These are phyloP conservation scores for Lichtheimia corymbifera DNA, from an alignment of 371 early-diverging fungal genomes.

Conservation along the genomic window DNA sequence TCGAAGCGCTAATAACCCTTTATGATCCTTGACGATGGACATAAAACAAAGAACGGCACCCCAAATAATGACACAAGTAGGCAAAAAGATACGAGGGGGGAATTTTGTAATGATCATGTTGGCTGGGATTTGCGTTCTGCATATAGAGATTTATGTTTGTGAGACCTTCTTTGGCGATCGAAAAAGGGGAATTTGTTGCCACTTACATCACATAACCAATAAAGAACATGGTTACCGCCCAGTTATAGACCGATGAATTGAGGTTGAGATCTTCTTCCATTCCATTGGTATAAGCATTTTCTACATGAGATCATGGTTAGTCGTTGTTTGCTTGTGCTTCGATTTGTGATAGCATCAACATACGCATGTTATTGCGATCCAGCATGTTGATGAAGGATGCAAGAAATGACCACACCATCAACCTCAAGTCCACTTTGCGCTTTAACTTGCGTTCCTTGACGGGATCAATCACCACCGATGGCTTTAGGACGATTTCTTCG, in stretches of 20 bases:
- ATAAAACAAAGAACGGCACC: slow-evolving; percentile 62
- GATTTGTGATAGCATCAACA: slow-evolving; percentile 4
- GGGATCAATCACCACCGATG: background rate
- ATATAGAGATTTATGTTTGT: background rate
- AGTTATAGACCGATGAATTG: slow-evolving; percentile 50
- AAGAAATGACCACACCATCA: slow-evolving; percentile 68
- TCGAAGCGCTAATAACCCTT: slow-evolving; percentile 57
- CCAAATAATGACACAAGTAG: slow-evolving; percentile 63
- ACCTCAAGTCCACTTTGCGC: slow-evolving; percentile 65
- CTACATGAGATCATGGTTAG: slow-evolving; percentile 2
- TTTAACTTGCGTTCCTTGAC: slow-evolving; percentile 4
- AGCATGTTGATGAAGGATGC: slow-evolving; percentile 75
- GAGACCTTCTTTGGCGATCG: background rate
- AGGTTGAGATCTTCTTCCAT: slow-evolving; percentile 53
- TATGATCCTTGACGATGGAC: slow-evolving; percentile 46
- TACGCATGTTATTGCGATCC: slow-evolving; percentile 78
- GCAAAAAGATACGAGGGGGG: slow-evolving; percentile 58
- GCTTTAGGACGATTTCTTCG: background rate
- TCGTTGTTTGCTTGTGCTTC: too few relatives aligned
- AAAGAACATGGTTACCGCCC: slow-evolving; percentile 70
- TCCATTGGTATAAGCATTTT: slow-evolving; percentile 52
- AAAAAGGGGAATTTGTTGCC: slow-evolving; percentile 1
- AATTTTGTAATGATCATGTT: slow-evolving; percentile 53
- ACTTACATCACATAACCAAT: slow-evolving; percentile 73
- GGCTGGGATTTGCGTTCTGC: slow-evolving; percentile 40